A percentile compares a stretch with the other conserved stretches of the same genome.
Evolutionary conservation across 352 stramenopile genomes (phyloP).

Genomic region (Poterioochromonas sp.): DNA sequence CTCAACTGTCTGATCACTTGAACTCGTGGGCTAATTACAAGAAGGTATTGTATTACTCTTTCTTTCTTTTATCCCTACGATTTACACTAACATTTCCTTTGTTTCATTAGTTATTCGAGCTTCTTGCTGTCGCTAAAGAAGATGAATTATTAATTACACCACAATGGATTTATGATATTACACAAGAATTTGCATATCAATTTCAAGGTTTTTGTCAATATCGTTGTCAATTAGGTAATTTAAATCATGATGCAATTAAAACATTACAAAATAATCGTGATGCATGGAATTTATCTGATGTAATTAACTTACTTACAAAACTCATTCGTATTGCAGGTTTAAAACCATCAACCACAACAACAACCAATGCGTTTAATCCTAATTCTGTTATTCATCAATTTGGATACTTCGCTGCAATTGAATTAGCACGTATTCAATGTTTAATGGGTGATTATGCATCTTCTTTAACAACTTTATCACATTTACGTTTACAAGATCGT

Average conservation of each 20-base stretch:
- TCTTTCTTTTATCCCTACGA: neutral
- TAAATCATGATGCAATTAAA: neutral
- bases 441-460: conserved; percentile 1
- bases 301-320: neutral
- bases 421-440: conserved; percentile 22
- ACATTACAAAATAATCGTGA: conserved; percentile 1
- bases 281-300: neutral
- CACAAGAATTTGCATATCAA: conserved; percentile 30
- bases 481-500: neutral
- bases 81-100: neutral
- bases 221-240: neutral
- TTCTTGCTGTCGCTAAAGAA: neutral
- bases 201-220: conserved; percentile 30
- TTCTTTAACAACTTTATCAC: neutral
- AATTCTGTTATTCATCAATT: conserved; percentile 3
- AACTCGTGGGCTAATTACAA: neutral
- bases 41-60: neutral
- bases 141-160: neutral
- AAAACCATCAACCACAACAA: neutral
- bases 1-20: neutral
- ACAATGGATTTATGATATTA: conserved; percentile 24
- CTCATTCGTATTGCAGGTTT: neutral
- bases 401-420: conserved; percentile 15
- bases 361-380: neutral
- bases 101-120: conserved; percentile 15